phyloP scores from a whole-genome alignment of 1,139 yeast genomes.

The Zygosaccharomyces pseudobailii region DNA sequence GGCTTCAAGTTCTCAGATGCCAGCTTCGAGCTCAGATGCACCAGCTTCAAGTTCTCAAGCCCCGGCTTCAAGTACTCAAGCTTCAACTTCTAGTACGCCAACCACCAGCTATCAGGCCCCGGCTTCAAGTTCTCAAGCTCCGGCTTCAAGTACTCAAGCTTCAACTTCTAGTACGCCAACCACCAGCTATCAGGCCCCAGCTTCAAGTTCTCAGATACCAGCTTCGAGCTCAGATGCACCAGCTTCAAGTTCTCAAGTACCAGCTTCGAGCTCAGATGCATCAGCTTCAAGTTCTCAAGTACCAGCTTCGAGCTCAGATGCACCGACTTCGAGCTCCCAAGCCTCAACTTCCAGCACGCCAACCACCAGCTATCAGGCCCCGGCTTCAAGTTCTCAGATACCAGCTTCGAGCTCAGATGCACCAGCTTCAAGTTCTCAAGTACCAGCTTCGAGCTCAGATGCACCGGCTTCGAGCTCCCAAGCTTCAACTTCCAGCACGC shows the following conservation, averaged over 20 bases:
- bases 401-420: slow-evolving; percentile 1
- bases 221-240: no score
- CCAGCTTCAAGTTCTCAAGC: background rate
- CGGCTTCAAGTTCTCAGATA: slow-evolving; percentile 3
- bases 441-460: background rate
- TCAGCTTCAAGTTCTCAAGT: background rate
- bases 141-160: background rate
- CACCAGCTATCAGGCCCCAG: background rate
- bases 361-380: background rate
- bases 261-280: no score
- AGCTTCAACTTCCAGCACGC: background rate
- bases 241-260: background rate
- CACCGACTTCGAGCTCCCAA: background rate
- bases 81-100: background rate
- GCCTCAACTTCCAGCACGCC: background rate
- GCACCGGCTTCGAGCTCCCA: background rate
- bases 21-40: background rate
- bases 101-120: background rate
- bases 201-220: background rate
- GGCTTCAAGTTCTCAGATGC: background rate
- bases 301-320: no score
- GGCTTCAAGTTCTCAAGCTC: background rate
- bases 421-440: background rate
- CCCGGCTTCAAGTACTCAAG: background rate
- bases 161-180: background rate